Evolutionary conservation across 1,284 basidiomycete species (phyloP).

Genomic region (Mycena citricolor): DNA sequence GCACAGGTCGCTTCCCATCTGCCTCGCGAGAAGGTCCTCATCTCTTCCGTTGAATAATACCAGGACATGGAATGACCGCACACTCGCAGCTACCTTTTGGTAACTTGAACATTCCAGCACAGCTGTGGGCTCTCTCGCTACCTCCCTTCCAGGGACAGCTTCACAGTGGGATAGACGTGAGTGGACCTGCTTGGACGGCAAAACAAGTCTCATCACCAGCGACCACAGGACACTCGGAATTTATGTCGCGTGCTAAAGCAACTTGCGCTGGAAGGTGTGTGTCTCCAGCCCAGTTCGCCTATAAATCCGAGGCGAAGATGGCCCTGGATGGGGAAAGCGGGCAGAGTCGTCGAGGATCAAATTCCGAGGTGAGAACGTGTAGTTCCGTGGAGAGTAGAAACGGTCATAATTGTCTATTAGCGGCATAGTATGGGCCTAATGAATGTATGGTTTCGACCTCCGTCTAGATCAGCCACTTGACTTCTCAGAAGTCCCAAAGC

Average conservation of each 20-base stretch:
- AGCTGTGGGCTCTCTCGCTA: conserved; percentile 59
- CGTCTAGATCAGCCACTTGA: conserved; percentile 18
- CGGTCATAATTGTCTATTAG: conserved; percentile 8
- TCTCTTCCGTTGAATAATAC: not conserved
- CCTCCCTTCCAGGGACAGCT: conserved; percentile 75
- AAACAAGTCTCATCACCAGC: not conserved
- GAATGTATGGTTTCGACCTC: conserved; percentile 24
- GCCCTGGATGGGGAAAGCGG: conserved; percentile 80
- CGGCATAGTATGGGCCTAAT: conserved; percentile 9
- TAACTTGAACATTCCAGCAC: conserved; percentile 61
- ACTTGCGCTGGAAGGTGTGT: conserved; percentile 64
- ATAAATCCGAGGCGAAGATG: conserved; percentile 70
- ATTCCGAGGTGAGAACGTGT: conserved; percentile 32
- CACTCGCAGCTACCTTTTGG: conserved; percentile 5
- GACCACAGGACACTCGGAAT: conserved; percentile 78
- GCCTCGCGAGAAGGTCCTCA: conserved; percentile 37
- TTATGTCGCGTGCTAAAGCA: conserved; percentile 77
- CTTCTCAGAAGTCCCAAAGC: conserved; percentile 24
- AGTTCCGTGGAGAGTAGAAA: conserved; percentile 7
- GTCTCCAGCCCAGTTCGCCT: conserved; percentile 69
- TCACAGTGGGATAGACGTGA: conserved; percentile 86
- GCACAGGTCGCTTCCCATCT: conserved; percentile 43
- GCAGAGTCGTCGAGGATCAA: conserved; percentile 61
- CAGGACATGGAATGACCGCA: not conserved
- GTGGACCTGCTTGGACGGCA: conserved; percentile 34